Conservation (phyloP, 192 early-diverging fungal genomes). For the Lobulomyces angularis region DNA sequence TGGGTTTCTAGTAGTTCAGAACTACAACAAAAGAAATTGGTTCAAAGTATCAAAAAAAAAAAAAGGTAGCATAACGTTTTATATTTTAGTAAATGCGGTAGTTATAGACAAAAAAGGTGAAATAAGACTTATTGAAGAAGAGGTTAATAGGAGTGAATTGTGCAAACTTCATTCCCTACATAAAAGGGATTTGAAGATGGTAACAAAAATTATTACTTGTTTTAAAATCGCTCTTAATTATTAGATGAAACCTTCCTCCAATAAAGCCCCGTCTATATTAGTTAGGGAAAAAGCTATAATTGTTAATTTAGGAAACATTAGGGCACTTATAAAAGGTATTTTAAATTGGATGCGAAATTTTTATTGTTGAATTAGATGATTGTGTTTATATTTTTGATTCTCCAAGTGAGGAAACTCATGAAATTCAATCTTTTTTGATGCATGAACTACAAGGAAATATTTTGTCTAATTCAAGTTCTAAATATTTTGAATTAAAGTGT, state of each 20-base stretch:
- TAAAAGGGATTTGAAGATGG: background rate
- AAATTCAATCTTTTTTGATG: constrained; percentile 63
- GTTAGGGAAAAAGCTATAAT: constrained; percentile 72
- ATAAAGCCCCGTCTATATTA: constrained; percentile 69
- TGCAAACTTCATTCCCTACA: background rate
- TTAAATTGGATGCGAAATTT: background rate
- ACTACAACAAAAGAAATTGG: too few species aligned
- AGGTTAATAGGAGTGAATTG: too few species aligned
- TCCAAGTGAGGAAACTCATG: constrained; percentile 3
- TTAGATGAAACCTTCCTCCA: constrained; percentile 42
- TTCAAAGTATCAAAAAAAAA: too few species aligned
- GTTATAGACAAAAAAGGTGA: too few species aligned
- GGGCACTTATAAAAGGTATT: constrained; percentile 61
- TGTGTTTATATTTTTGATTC: background rate
- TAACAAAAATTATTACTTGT: background rate
- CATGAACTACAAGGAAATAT: constrained; percentile 69
- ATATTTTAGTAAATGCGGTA: too few species aligned
- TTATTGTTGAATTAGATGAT: background rate
- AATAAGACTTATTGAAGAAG: too few species aligned
- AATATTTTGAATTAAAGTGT: background rate
- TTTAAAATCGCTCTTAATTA: background rate
- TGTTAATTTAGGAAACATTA: constrained; percentile 67
- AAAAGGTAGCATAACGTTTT: too few species aligned
- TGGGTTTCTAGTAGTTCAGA: too few species aligned
- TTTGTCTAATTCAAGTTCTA: constrained; percentile 36